Conservation (phyloP, 371 early-diverging fungal species). For the Mucor lusitanicus region DNA sequence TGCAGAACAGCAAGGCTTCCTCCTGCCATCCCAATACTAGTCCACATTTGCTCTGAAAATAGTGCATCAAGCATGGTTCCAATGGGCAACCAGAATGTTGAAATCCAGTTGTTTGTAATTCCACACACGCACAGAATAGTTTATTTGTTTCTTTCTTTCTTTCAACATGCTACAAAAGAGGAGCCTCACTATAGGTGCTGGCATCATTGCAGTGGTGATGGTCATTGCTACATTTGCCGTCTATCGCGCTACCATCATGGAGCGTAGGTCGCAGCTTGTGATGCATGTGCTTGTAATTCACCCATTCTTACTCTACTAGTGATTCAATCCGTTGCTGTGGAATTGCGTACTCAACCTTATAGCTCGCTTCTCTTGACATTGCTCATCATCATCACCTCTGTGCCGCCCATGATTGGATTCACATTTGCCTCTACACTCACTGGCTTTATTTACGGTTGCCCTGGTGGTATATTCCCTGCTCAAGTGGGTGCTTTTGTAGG, state of each 20-base stretch:
- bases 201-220: background rate
- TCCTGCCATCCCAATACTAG: too few species aligned
- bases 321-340: slow-evolving; percentile 35
- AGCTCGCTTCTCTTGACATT: slow-evolving; percentile 25
- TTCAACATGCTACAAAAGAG: slow-evolving; percentile 5
- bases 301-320: slow-evolving; percentile 12
- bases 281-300: background rate
- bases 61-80: too few species aligned
- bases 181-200: slow-evolving; percentile 5
- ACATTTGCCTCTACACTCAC: slow-evolving; percentile 34
- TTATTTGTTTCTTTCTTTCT: background rate
- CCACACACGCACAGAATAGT: too few species aligned
- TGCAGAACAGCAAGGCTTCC: too few species aligned
- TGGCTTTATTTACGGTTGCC: slow-evolving; percentile 38
- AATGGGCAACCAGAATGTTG: too few species aligned
- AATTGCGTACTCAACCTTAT: slow-evolving; percentile 31
- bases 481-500: slow-evolving; percentile 36
- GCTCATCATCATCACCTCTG: slow-evolving; percentile 34
- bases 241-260: slow-evolving; percentile 11
- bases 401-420: slow-evolving; percentile 46
- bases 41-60: too few species aligned
- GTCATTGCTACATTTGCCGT: slow-evolving; percentile 2
- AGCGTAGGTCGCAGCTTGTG: slow-evolving; percentile 7
- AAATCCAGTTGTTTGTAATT: too few species aligned
- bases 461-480: slow-evolving; percentile 26